Evolutionary conservation across 164 flowering plant genomes (phyloP), one percentile per base, ranked within the genome.

Genomic region (Pachysandra terminalis): DNA sequence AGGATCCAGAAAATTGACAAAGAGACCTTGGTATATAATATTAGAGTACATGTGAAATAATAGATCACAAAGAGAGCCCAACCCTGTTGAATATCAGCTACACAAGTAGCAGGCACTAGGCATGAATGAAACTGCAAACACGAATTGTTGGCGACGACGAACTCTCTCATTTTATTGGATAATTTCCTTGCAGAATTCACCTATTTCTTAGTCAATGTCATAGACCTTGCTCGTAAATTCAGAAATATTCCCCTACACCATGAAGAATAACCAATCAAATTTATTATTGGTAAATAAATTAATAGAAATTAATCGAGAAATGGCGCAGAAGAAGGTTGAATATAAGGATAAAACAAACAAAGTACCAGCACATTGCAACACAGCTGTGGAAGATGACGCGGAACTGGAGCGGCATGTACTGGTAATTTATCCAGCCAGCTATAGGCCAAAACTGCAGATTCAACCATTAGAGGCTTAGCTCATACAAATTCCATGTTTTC

Each of bases 381-480:
- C 85, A 62, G 75, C 97, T 90, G 68, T 87, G 90, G 75, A 91
- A 84, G 57, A 94, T 74, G 64, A 94, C 97, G 0, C 98, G 93
- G 69, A 94, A 78, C 65, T 94, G 98, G 69, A 90, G 78, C 0
- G 98, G 97, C 75, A 91, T 80, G 59, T 85, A 89, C 66, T 76
- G 88, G 75, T 91, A 81, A 74, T 94, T 94, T 59, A 90, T 67
- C 96, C 93, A 88, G 9, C 96, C 97, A 35, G 90, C 83, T 4
- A 86, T 81, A 0, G 97, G 98, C 95, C 96, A 91, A 74, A 94
- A 90, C 98, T 94, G 96, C 78, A 76, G 17, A 59, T 65, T 64
- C 23, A 55, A 56, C 51, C 35, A 64, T 60, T 74, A n/a, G 23
- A 26, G 19, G 24, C 21, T 37, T 10, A 57, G 23, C 13, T 15